Percentiles rank a stretch among this genome's conserved stretches.
phyloP scores from a whole-genome alignment of 108 stramenopile species.

The Mediolabrus comicus region DNA sequence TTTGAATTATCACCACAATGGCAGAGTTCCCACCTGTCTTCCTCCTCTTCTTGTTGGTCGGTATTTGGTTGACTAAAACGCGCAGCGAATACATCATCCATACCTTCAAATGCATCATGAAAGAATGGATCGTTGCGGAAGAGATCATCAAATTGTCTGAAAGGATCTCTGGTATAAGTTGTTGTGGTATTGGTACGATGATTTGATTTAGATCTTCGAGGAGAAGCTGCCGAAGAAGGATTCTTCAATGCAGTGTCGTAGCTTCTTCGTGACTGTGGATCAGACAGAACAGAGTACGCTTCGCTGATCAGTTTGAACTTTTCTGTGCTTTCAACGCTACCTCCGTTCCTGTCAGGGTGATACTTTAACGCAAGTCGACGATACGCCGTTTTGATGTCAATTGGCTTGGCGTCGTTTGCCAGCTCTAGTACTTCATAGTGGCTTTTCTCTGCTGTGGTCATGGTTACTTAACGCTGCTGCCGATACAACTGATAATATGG shows the following conservation, averaged over 20 bases:
- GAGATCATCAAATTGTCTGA: slow-evolving; percentile 64
- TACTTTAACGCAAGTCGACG: slow-evolving; percentile 55
- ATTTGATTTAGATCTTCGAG: slow-evolving; percentile 2
- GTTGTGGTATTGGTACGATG: neutral
- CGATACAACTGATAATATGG: too few relatives aligned
- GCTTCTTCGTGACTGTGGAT: slow-evolving; percentile 35
- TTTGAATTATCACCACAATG: slow-evolving; percentile 7
- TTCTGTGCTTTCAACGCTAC: slow-evolving; percentile 35
- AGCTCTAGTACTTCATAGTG: slow-evolving; percentile 82
- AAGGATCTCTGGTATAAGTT: slow-evolving; percentile 44
- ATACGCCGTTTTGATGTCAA: slow-evolving; percentile 88
- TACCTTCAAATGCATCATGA: slow-evolving; percentile 55
- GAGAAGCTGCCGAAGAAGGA: slow-evolving; percentile 21
- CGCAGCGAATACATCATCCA: slow-evolving; percentile 66
- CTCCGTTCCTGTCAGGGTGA: slow-evolving; percentile 53
- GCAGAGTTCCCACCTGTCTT: neutral
- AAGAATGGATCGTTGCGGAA: slow-evolving; percentile 80
- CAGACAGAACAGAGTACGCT: slow-evolving; percentile 59
- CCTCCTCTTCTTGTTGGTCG: slow-evolving; percentile 6
- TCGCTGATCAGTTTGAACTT: slow-evolving; percentile 53
- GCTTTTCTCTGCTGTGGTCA: slow-evolving; percentile 17
- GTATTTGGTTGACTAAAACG: slow-evolving; percentile 31
- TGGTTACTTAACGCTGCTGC: neutral
- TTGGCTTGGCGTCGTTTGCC: slow-evolving; percentile 57
- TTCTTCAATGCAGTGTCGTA: slow-evolving; percentile 51